A percentile compares a stretch with the other conserved stretches of the same genome.
These are phyloP conservation scores for Dactylellina cionopaga DNA, from an alignment of 2,329 filamentous ascomycete species.

Conservation along the genomic window DNA sequence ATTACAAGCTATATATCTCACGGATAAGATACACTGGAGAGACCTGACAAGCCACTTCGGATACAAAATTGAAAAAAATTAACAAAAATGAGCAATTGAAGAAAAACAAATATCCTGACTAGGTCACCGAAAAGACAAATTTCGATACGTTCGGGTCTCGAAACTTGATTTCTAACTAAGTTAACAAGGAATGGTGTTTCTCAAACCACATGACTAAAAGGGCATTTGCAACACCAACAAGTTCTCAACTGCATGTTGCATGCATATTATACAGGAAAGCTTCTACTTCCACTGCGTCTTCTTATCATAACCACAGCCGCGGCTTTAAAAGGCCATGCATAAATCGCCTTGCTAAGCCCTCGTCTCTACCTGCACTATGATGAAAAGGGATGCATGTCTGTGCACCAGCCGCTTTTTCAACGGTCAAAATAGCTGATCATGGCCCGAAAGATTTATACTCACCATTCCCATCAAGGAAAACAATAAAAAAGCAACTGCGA, in stretches of 20 bases:
- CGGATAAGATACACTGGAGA: no score
- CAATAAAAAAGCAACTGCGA: no score
- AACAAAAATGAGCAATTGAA: background rate
- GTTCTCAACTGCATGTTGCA: background rate
- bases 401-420: background rate
- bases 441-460: background rate
- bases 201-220: conserved; percentile 4
- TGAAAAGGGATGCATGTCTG: background rate
- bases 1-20: no score
- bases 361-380: background rate
- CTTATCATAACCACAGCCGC: background rate
- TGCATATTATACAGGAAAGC: background rate
- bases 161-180: background rate
- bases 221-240: background rate
- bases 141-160: background rate
- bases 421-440: no score
- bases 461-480: background rate
- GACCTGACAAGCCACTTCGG: no score
- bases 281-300: background rate
- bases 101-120: conserved; percentile 1
- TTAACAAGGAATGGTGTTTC: background rate
- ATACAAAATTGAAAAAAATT: background rate
- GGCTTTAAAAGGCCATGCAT: background rate
- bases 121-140: background rate
- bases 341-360: background rate